phyloP scores from a whole-genome alignment of 2,329 filamentous ascomycete genomes.

The Stachybotrys chlorohalonatus region DNA sequence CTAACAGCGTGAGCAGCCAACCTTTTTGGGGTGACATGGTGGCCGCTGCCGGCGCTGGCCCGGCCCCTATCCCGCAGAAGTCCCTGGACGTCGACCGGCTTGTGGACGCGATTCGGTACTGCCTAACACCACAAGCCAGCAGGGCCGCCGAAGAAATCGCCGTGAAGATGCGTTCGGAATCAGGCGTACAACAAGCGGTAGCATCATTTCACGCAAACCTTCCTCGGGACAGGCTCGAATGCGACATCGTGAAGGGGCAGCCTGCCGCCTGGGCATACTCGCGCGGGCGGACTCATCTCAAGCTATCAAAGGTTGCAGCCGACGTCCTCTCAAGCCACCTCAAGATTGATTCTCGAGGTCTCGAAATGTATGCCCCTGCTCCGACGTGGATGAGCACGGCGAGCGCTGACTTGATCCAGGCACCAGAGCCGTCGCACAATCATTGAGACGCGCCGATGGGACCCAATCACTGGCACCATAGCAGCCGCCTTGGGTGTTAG shows the following conservation, averaged over 20 bases:
- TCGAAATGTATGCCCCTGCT: not conserved
- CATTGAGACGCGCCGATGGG: not conserved
- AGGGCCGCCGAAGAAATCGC: not conserved
- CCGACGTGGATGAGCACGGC: not conserved
- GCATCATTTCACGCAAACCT: not conserved
- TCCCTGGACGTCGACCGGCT: conserved; percentile 4
- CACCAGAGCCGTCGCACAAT: not conserved
- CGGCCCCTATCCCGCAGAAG: conserved; percentile 6
- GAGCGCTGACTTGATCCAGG: not conserved
- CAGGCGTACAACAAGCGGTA: not conserved
- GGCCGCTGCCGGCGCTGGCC: conserved; percentile 7
- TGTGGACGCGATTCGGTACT: conserved; percentile 3
- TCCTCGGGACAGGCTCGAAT: not conserved
- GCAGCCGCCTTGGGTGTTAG: not conserved
- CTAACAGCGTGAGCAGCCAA: conserved; percentile 3
- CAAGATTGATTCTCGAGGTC: not conserved
- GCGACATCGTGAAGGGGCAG: not conserved
- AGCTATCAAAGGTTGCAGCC: not conserved
- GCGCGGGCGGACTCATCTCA: not conserved
- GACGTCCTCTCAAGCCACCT: not conserved
- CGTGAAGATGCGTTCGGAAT: not conserved
- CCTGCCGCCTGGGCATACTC: not conserved
- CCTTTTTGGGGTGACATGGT: conserved; percentile 13
- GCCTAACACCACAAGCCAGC: not conserved
- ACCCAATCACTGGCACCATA: not conserved